Evolutionary conservation across 352 stramenopile genomes (phyloP).

Genomic region (Pythium vanterpoolii): DNA sequence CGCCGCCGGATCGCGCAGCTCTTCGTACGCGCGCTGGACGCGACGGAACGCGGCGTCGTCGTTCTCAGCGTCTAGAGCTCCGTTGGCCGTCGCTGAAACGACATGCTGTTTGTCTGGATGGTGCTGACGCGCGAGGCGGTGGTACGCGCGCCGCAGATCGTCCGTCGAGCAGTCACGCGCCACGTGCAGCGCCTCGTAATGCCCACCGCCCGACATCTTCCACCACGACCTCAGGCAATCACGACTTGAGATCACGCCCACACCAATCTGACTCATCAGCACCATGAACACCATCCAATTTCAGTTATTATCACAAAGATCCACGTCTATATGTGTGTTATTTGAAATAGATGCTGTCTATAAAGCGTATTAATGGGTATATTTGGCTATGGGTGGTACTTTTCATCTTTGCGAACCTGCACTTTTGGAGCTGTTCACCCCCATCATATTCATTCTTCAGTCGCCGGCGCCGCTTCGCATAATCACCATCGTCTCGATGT

Average conservation of each 20-base stretch:
- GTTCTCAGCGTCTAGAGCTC: constrained; percentile 6
- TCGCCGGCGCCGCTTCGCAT: neutral
- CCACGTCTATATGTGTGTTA: neutral
- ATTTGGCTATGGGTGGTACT: neutral
- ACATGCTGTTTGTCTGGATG: constrained; percentile 62
- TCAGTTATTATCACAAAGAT: neutral
- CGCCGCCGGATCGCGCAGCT: constrained; percentile 38
- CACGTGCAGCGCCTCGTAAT: constrained; percentile 59
- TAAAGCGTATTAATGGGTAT: neutral
- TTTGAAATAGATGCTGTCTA: neutral
- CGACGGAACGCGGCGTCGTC: constrained; percentile 37
- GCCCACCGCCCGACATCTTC: neutral
- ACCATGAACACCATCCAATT: neutral
- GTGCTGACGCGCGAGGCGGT: constrained; percentile 46
- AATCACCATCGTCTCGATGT: neutral
- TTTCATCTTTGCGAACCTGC: neutral
- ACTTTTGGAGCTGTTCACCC: neutral
- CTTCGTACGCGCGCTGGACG: constrained; percentile 70
- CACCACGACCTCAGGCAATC: neutral
- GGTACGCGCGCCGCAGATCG: constrained; percentile 70
- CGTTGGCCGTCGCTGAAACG: neutral
- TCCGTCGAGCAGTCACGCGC: constrained; percentile 38
- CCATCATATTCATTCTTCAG: neutral
- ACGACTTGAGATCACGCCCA: constrained; percentile 3
- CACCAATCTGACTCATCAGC: constrained; percentile 10